Conservation (phyloP, 129 eudicot species). For the Escallonia rubra region DNA sequence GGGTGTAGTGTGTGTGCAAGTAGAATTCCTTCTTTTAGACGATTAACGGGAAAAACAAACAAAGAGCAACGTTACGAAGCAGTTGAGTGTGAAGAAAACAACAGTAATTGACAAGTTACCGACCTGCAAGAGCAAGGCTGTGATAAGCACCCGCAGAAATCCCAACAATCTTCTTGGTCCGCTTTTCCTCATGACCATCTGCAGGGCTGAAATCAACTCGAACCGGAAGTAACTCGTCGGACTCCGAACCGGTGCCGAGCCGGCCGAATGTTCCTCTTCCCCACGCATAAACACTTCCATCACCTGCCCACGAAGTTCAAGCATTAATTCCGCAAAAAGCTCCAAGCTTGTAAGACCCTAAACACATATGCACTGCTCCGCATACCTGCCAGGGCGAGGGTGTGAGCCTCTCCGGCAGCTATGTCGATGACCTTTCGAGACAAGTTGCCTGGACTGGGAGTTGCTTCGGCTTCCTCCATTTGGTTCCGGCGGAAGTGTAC, state of each 20-base stretch:
- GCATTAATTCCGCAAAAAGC: no score
- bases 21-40: no score
- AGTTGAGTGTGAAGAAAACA: no score
- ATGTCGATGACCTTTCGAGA: conserved; percentile 41
- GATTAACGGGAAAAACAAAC: no score
- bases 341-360: no score
- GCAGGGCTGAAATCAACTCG: conserved; percentile 21
- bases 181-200: background rate
- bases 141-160: conserved; percentile 92
- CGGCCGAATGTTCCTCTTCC: conserved; percentile 97
- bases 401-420: conserved; percentile 90
- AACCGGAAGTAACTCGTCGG: conserved; percentile 54
- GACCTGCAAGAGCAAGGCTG: conserved; percentile 86
- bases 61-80: no score
- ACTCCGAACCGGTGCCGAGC: conserved; percentile 70
- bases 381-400: conserved; percentile 78
- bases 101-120: background rate
- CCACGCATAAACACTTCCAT: conserved; percentile 87
- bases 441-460: conserved; percentile 18
- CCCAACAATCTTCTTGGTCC: conserved; percentile 46
- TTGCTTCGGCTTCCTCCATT: conserved; percentile 29
- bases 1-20: no score
- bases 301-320: conserved; percentile 32
- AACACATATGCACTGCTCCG: no score
- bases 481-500: conserved; percentile 5